A percentile compares a stretch with the other conserved stretches of the same genome.
These are phyloP conservation scores for Cutaneotrichosporon arboriforme DNA, from an alignment of 1,284 basidiomycete species.

Conservation along the genomic window DNA sequence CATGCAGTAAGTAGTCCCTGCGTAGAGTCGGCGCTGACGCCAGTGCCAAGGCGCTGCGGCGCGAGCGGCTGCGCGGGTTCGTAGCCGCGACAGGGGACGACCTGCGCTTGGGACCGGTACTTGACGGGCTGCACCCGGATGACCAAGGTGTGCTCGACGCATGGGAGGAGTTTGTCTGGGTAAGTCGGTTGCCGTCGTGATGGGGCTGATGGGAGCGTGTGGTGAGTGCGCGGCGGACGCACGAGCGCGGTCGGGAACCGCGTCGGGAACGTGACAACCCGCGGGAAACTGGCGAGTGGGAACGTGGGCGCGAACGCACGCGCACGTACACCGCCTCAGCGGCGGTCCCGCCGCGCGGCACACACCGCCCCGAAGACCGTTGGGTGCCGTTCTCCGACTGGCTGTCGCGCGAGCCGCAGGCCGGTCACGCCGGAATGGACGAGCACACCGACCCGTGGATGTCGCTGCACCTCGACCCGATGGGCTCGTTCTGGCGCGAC, in stretches of 20 bases:
- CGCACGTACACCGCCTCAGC: neutral
- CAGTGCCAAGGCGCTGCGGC: neutral
- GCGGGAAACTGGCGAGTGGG: neutral
- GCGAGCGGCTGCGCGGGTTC: neutral
- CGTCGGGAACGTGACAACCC: too few species aligned
- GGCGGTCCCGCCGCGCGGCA: neutral
- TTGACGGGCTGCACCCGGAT: constrained; percentile 2
- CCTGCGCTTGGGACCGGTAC: constrained; percentile 8
- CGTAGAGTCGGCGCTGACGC: neutral
- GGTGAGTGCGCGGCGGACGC: neutral
- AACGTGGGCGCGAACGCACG: neutral
- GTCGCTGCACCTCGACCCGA: neutral
- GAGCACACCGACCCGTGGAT: neutral
- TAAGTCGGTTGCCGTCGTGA: neutral
- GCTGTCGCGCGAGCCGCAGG: neutral
- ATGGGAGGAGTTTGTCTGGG: constrained; percentile 14
- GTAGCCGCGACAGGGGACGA: constrained; percentile 5
- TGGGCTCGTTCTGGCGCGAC: neutral
- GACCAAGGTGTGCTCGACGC: constrained; percentile 8
- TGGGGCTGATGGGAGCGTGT: neutral
- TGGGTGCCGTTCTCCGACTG: neutral
- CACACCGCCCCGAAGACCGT: neutral
- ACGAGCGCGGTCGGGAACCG: too few species aligned
- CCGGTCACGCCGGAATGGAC: neutral
- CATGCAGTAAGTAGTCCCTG: constrained; percentile 8